These are phyloP conservation scores for Dryas drummondii DNA, from an alignment of 306 rosid species.

Conservation along the genomic window DNA sequence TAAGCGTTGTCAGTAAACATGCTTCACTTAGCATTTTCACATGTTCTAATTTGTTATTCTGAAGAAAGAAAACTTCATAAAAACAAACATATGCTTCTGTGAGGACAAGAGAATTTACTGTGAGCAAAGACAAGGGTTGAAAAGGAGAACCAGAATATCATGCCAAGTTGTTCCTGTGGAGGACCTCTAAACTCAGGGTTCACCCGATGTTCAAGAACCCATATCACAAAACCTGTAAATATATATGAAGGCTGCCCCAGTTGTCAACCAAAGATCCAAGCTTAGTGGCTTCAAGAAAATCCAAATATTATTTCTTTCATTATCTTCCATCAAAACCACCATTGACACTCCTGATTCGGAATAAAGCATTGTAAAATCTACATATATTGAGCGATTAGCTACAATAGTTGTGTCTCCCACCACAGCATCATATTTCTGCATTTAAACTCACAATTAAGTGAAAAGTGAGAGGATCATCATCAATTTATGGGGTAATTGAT, in stretches of 20 bases:
- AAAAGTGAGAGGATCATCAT: not conserved
- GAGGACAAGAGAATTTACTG: constrained; percentile 20
- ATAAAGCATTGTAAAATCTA: constrained; percentile 47
- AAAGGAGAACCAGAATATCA: constrained; percentile 42
- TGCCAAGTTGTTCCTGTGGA: constrained; percentile 23
- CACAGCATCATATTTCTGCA: constrained; percentile 34
- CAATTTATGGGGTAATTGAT: not conserved
- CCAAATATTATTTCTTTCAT: constrained; percentile 31
- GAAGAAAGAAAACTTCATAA: not conserved
- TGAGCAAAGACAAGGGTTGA: constrained; percentile 44
- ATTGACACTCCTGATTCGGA: constrained; percentile 41
- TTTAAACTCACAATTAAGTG: not conserved
- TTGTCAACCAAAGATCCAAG: constrained; percentile 41
- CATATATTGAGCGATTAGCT: constrained; percentile 27
- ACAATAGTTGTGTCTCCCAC: constrained; percentile 51
- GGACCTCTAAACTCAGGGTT: constrained; percentile 34
- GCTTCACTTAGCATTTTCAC: not conserved
- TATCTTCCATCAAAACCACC: constrained; percentile 32
- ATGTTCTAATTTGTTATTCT: not conserved
- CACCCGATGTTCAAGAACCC: constrained; percentile 36
- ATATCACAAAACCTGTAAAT: constrained; percentile 33
- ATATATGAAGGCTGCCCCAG: constrained; percentile 20
- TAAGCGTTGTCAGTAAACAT: not conserved
- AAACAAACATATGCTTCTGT: not conserved
- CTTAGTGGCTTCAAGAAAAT: constrained; percentile 46